phyloP scores from a whole-genome alignment of 441 rosid genomes.

The Eruca vesicaria region DNA sequence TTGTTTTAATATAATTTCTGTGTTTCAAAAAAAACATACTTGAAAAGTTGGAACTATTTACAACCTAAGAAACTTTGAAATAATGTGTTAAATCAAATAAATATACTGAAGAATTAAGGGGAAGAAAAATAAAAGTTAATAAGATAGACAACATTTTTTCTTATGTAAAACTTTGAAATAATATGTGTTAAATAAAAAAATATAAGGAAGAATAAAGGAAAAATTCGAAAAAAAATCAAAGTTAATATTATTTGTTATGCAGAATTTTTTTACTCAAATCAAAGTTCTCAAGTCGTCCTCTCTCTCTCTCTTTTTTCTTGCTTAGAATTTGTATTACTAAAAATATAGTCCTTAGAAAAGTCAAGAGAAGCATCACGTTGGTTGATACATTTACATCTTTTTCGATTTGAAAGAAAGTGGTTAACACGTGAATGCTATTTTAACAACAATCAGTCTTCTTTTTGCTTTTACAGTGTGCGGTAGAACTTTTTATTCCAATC shows the following conservation, averaged over 20 bases:
- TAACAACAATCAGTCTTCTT: neutral
- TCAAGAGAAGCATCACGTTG: neutral
- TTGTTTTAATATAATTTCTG: too few relatives aligned
- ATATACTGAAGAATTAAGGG: too few relatives aligned
- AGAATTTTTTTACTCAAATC: neutral
- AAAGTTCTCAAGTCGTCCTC: neutral
- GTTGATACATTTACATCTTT: neutral
- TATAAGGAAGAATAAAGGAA: too few relatives aligned
- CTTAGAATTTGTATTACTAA: neutral
- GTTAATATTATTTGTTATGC: neutral
- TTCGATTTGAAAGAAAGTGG: neutral
- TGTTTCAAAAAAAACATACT: too few relatives aligned
- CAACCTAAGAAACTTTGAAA: neutral
- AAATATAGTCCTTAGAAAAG: too few relatives aligned
- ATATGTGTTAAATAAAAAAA: too few relatives aligned
- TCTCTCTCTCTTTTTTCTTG: neutral
- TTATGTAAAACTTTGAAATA: too few relatives aligned
- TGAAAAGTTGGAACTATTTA: neutral
- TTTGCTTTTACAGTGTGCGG: slow-evolving; percentile 15
- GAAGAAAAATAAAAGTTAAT: too few relatives aligned
- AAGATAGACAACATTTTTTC: too few relatives aligned
- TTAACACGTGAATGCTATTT: neutral
- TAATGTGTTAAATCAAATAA: too few relatives aligned
- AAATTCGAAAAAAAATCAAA: too few relatives aligned
- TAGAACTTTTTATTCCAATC: slow-evolving; percentile 24